These are phyloP conservation scores for Mortierella sp. DNA, from an alignment of 371 early-diverging fungal species.

Conservation along the genomic window DNA sequence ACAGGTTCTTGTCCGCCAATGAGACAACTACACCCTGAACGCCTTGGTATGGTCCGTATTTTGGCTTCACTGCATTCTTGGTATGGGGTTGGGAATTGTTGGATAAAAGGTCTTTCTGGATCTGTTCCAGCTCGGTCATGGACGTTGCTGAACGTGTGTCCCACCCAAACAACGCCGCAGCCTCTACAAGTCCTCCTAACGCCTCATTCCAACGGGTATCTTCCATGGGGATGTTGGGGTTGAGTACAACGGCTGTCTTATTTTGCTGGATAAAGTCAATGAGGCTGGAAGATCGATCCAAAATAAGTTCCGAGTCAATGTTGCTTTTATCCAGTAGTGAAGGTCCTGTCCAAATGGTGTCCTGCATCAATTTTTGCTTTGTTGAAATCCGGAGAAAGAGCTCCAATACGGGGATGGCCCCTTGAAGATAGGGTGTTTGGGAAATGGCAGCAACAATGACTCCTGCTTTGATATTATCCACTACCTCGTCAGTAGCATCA, in stretches of 20 bases:
- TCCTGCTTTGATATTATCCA: conserved; percentile 49
- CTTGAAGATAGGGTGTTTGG: conserved; percentile 63
- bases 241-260: conserved; percentile 53
- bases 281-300: conserved; percentile 47
- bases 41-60: conserved; percentile 30
- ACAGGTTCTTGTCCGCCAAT: conserved; percentile 21
- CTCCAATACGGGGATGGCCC: conserved; percentile 60
- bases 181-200: conserved; percentile 43
- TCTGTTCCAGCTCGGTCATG: conserved; percentile 6
- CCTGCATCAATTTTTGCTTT: conserved; percentile 13
- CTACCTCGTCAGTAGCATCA: conserved; percentile 50
- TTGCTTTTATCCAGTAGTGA: conserved; percentile 52
- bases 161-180: conserved; percentile 39
- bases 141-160: conserved; percentile 37
- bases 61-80: background rate
- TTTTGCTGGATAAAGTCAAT: conserved; percentile 36
- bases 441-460: conserved; percentile 53
- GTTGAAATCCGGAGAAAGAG: conserved; percentile 55
- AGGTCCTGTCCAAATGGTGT: conserved; percentile 53
- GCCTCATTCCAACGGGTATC: conserved; percentile 44
- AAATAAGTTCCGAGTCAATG: conserved; percentile 51
- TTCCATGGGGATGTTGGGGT: conserved; percentile 41
- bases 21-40: conserved; percentile 33
- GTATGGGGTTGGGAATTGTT: background rate
- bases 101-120: conserved; percentile 2